Percentiles rank a stretch among this genome's conserved stretches.
phyloP scores from a whole-genome alignment of 345 rosid species.

The Murraya paniculata region DNA sequence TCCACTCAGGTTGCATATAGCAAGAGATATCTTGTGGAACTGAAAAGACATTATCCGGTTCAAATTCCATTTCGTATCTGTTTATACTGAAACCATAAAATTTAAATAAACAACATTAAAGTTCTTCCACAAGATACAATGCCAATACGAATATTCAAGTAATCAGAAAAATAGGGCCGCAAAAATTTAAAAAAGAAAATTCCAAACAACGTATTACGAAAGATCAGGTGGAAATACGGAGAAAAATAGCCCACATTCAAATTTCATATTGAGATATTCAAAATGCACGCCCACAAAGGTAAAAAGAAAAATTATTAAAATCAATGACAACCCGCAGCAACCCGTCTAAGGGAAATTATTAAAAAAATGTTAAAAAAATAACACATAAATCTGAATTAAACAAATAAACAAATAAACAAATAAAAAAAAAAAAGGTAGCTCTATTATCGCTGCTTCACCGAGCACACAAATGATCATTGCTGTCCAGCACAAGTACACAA shows the following conservation, averaged over 20 bases:
- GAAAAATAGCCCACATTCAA: neutral
- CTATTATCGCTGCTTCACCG: neutral
- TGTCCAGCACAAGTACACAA: neutral
- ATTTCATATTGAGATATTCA: neutral
- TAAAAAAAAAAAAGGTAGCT: neutral
- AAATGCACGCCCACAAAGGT: neutral
- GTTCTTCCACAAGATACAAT: neutral
- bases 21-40: conserved; percentile 34
- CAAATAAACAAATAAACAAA: neutral
- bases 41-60: conserved; percentile 2
- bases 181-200: neutral
- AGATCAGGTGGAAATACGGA: neutral
- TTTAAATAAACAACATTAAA: neutral
- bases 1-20: conserved; percentile 29
- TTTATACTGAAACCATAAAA: neutral
- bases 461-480: neutral
- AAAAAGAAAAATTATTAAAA: neutral
- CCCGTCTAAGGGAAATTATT: neutral
- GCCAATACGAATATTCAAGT: neutral
- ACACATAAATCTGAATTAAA: neutral
- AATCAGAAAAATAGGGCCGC: neutral
- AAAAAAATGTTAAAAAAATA: too few relatives aligned
- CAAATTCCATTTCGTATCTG: conserved; percentile 6
- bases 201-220: neutral
- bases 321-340: neutral